These are phyloP conservation scores for Neoscytalidium dimidiatum DNA, from an alignment of 2,329 filamentous ascomycete species.

Conservation along the genomic window DNA sequence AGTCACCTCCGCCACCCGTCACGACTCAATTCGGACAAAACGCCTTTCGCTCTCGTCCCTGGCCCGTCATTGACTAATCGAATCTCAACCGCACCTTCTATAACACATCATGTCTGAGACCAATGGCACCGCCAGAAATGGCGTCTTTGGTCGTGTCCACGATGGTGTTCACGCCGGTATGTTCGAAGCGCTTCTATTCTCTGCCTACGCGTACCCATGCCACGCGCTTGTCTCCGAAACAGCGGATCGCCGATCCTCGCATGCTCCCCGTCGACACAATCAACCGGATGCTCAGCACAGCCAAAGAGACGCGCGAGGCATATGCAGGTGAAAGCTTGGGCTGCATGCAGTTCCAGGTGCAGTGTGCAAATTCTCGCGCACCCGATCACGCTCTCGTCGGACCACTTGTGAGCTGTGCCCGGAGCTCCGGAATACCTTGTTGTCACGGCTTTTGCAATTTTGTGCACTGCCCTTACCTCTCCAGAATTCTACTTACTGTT, in stretches of 20 bases:
- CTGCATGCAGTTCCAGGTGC: not conserved
- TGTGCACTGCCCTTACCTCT: too few species aligned
- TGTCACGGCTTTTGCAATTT: not conserved
- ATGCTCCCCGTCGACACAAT: not conserved
- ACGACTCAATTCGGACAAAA: not conserved
- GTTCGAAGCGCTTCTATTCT: not conserved
- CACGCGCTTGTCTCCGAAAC: not conserved
- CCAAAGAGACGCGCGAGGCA: not conserved
- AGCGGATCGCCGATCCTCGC: not conserved
- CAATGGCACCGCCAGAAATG: slow-evolving; percentile 16
- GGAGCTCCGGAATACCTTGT: not conserved
- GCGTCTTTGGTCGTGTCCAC: slow-evolving; percentile 13
- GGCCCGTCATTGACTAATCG: too few species aligned
- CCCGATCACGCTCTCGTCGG: not conserved
- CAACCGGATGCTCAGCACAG: not conserved
- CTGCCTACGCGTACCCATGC: not conserved
- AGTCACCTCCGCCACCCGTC: not conserved
- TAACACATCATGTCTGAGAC: slow-evolving; percentile 13
- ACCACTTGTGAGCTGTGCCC: not conserved
- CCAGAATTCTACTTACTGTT: not conserved
- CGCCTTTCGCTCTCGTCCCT: too few species aligned
- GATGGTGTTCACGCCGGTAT: slow-evolving; percentile 19
- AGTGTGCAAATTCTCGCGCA: not conserved
- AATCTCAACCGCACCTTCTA: too few species aligned
- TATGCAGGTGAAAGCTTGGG: not conserved